These are phyloP conservation scores for Backusella parvicylindrica DNA, from an alignment of 192 early-diverging fungal species.

Conservation along the genomic window DNA sequence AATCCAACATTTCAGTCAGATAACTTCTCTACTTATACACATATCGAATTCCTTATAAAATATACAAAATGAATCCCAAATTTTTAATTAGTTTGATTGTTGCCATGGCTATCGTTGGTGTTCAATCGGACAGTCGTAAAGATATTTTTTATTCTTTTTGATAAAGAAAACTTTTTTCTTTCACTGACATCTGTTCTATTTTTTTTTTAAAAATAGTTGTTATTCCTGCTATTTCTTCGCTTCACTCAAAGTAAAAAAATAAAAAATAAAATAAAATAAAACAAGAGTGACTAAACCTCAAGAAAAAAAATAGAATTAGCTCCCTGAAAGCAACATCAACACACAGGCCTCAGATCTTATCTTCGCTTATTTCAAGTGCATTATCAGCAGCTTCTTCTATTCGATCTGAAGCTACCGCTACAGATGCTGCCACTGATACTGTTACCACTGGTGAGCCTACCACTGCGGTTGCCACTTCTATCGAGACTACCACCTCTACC, in stretches of 20 bases:
- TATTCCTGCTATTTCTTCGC: not conserved
- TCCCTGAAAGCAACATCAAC: not conserved
- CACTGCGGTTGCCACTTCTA: not conserved
- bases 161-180: no score
- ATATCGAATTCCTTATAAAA: no score
- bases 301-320: not conserved
- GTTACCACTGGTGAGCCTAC: not conserved
- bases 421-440: not conserved
- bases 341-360: not conserved
- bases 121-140: not conserved
- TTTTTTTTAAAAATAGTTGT: not conserved
- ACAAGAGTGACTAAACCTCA: not conserved
- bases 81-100: not conserved
- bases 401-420: not conserved
- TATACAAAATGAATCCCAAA: no score
- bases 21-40: not conserved
- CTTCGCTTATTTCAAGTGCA: not conserved
- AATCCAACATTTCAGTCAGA: not conserved
- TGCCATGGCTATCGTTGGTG: not conserved
- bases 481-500: not conserved
- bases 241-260: not conserved
- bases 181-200: not conserved
- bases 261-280: no score
- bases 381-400: not conserved
- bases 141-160: no score